Conservation (phyloP, 352 stramenopile species). For the Phytophthora aleatoria region DNA sequence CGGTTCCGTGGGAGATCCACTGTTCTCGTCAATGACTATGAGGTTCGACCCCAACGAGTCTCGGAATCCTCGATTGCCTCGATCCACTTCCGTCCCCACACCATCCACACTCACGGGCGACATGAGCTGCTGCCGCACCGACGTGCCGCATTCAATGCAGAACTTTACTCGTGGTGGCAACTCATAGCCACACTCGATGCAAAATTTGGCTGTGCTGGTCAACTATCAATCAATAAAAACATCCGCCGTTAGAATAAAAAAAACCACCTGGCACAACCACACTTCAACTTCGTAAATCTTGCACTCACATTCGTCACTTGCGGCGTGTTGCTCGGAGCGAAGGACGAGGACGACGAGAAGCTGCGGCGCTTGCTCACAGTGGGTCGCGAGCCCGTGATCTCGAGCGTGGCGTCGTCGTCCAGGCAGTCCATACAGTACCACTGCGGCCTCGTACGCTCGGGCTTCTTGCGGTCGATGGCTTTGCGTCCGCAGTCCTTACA, state of each 20-base stretch:
- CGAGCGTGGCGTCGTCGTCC: slow-evolving; percentile 67
- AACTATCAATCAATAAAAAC: slow-evolving; percentile 40
- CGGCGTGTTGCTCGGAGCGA: slow-evolving; percentile 36
- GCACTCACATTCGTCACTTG: slow-evolving; percentile 57
- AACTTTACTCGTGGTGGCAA: slow-evolving; percentile 81
- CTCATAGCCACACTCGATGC: slow-evolving; percentile 86
- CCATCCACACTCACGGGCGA: slow-evolving; percentile 51
- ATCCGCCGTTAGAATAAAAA: slow-evolving; percentile 13
- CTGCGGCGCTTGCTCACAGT: slow-evolving; percentile 63
- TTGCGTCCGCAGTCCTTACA: slow-evolving; percentile 87
- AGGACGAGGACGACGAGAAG: slow-evolving; percentile 54
- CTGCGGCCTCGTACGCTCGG: slow-evolving; percentile 61
- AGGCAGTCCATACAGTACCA: slow-evolving; percentile 83
- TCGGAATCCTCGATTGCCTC: slow-evolving; percentile 45
- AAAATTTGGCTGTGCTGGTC: slow-evolving; percentile 75
- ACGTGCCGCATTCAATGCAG: slow-evolving; percentile 85
- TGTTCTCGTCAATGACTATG: slow-evolving; percentile 79
- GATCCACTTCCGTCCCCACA: slow-evolving; percentile 32
- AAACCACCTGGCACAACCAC: slow-evolving; percentile 15
- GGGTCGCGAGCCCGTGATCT: slow-evolving; percentile 56
- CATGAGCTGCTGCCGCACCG: slow-evolving; percentile 56
- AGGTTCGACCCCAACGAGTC: slow-evolving; percentile 53
- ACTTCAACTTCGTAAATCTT: slow-evolving; percentile 26
- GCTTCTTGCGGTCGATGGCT: slow-evolving; percentile 65
- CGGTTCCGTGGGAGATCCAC: slow-evolving; percentile 54